Evolutionary conservation across 2,329 filamentous ascomycete genomes (phyloP), one percentile per base, ranked within the genome.

Genomic region (Aspergillus sp.): DNA sequence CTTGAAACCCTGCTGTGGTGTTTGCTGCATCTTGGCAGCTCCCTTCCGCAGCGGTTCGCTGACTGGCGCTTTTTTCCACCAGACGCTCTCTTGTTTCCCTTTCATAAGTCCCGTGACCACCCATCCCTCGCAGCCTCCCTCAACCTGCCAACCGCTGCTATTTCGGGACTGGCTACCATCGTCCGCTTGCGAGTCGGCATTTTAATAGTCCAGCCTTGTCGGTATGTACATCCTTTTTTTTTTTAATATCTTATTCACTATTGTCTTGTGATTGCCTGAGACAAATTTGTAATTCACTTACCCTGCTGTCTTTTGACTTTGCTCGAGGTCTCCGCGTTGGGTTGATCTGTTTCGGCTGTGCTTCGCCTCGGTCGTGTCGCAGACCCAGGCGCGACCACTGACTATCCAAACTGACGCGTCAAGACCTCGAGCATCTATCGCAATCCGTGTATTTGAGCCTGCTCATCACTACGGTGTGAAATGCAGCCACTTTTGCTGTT

Each of bases 171-270:
- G 70, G 70, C 66, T 63, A 70, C 67, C 69, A 69, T 68, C 66
- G 44, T 70, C 67, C 70, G 69, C 66, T 71, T 68, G 69, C 68
- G 68, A 73, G 66, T 73, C 70, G 70, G 70, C 68, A 72, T 69
- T 68, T 69, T 65, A 73, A 65, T 73, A 62, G 67, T 69, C 69
- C 72, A 75, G 66, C 71, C 71, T 75, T 71, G 71, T 75, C 73
- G 72, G 73, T 75, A 75, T 71, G 73, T 75, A 70, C 55, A 56
- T 62, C 46, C 44, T 62, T 61, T 51, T 21, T 60, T 51, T 21
- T 60, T 47, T 54, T 41, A 37, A 58, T 48, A 48, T 62, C 58
- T 56, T 50, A 50, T 48, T 27, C 39, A 23, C 11, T 47, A 12
- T 41, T 11, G 19, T 39, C 43, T 9, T 43, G 37, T 49, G 23